These are phyloP conservation scores for Diplocarpon rosae DNA, from an alignment of 2,329 filamentous ascomycete species.

Conservation along the genomic window DNA sequence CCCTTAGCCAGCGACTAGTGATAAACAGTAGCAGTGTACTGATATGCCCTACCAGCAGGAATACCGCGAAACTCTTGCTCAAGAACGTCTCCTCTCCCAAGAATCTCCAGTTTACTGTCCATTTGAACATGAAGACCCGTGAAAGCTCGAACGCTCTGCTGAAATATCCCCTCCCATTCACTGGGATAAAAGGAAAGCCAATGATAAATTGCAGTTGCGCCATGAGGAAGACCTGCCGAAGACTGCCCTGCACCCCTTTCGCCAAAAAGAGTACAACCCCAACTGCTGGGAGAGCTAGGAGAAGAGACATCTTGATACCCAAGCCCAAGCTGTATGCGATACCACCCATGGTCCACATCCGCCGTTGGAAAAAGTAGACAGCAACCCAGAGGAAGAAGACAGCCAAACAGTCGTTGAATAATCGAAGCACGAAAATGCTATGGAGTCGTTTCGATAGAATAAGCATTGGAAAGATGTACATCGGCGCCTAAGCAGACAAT, in stretches of 20 bases:
- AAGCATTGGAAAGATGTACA: slow-evolving; percentile 77
- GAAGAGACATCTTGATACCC: slow-evolving; percentile 89
- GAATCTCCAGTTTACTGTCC: slow-evolving; percentile 99
- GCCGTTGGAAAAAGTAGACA: slow-evolving; percentile 67
- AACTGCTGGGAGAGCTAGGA: slow-evolving; percentile 74
- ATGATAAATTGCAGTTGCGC: slow-evolving; percentile 63
- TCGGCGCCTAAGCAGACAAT: slow-evolving; percentile 49
- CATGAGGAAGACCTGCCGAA: slow-evolving; percentile 63
- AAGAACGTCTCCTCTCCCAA: slow-evolving; percentile 76
- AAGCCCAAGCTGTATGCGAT: slow-evolving; percentile 67
- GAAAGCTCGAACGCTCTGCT: slow-evolving; percentile 82
- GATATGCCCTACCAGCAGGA: slow-evolving; percentile 44
- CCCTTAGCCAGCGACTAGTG: slow-evolving; percentile 47
- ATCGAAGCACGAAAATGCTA: slow-evolving; percentile 81
- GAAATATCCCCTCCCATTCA: slow-evolving; percentile 61
- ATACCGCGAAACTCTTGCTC: slow-evolving; percentile 48
- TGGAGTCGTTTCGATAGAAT: slow-evolving; percentile 86
- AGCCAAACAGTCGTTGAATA: slow-evolving; percentile 94
- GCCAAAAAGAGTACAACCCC: slow-evolving; percentile 66
- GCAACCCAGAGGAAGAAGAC: slow-evolving; percentile 72
- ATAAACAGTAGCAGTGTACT: slow-evolving; percentile 45
- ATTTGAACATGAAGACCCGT: slow-evolving; percentile 86
- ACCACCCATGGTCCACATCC: slow-evolving; percentile 62
- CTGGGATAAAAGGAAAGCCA: slow-evolving; percentile 55
- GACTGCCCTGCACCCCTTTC: slow-evolving; percentile 51